These are phyloP conservation scores for Mrakia blollopis DNA, from an alignment of 768 basidiomycete genomes.

Conservation along the genomic window DNA sequence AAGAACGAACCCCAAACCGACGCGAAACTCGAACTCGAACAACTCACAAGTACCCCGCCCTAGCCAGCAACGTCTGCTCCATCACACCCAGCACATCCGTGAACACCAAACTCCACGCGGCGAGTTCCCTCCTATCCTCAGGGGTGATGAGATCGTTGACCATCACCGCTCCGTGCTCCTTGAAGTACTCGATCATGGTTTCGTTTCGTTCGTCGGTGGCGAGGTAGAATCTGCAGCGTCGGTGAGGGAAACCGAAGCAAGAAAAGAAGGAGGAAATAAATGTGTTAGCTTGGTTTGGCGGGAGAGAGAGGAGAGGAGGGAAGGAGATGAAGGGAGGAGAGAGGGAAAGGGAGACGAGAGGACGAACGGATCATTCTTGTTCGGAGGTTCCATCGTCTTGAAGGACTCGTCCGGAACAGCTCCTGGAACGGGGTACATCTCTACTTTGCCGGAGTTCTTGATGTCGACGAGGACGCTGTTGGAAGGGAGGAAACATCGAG, in stretches of 20 bases:
- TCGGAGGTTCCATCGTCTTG: conserved; percentile 4
- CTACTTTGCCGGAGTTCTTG: conserved; percentile 13
- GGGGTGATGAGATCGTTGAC: conserved; percentile 49
- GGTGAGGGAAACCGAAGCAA: too few relatives aligned
- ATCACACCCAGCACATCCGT: conserved; percentile 50
- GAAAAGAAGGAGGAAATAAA: background rate
- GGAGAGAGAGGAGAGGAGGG: background rate
- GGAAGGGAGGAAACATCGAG: background rate
- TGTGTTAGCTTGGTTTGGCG: background rate
- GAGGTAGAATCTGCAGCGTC: conserved; percentile 36
- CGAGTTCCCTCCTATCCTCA: conserved; percentile 45
- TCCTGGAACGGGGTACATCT: conserved; percentile 27
- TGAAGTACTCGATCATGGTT: conserved; percentile 42
- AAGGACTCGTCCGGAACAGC: conserved; percentile 16
- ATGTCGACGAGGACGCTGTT: conserved; percentile 23
- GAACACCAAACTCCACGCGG: conserved; percentile 50
- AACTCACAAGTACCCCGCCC: conserved; percentile 33
- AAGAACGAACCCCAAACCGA: background rate
- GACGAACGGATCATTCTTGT: conserved; percentile 22
- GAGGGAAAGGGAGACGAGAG: too few relatives aligned
- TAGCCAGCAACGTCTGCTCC: conserved; percentile 47
- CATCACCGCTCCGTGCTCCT: conserved; percentile 47
- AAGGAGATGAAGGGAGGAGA: background rate
- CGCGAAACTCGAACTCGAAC: too few relatives aligned
- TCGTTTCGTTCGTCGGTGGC: conserved; percentile 49